Base-by-base conservation (phyloP, 2,329 filamentous ascomycete genomes). In the Bretziella fagacearum region DNA sequence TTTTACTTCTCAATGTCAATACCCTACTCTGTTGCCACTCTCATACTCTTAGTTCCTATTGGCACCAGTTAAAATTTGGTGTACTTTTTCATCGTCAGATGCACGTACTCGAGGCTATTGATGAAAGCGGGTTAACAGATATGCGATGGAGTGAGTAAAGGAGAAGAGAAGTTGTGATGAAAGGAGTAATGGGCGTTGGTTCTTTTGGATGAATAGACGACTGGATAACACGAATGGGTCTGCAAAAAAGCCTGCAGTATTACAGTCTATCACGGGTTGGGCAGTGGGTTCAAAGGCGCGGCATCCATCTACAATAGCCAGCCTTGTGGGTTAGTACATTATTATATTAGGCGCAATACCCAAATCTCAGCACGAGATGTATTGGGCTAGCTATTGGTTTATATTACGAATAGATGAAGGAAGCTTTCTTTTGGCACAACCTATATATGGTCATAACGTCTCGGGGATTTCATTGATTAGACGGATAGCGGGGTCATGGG, bases 321-420 rank as follows among this genome's bases (percentile, higher is more conserved):
- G 33, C 23, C 32, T 27, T 39, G 44, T 46, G n/a, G 32, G 23
- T 25, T 40, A 37, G 44, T 46, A 46, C 26, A 46, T 46, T 46
- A 22, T n/a, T 46, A 39, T 35, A 3, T 39, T 39, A 7, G n/a
- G 15, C 7, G n/a, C 10, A 4, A 20, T 22, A n/a, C 32, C 32
- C 20, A 35, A 35, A 35, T 35, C 15, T 37, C 43, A 26, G 20
- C 15, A 32, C 30, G 23, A 46, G 18, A 46, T n/a, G n/a, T 22
- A 17, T 26, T 36, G 13, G 23, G 32, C 46, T 35, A 42, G 18
- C 30, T 11, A 13, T 17, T 39, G 27, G 43, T 40, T 46, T 30
- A 43, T 46, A 46, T 49, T 20, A 46, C 37, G 30, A 30, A 36
- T 42, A 46, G 35, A 49, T 49, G 42, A 46, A 27, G 22, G 23